Evolutionary conservation across 1,284 basidiomycete genomes (phyloP), one percentile per base, ranked within the genome.

Genomic region (Cronartium quercuum): DNA sequence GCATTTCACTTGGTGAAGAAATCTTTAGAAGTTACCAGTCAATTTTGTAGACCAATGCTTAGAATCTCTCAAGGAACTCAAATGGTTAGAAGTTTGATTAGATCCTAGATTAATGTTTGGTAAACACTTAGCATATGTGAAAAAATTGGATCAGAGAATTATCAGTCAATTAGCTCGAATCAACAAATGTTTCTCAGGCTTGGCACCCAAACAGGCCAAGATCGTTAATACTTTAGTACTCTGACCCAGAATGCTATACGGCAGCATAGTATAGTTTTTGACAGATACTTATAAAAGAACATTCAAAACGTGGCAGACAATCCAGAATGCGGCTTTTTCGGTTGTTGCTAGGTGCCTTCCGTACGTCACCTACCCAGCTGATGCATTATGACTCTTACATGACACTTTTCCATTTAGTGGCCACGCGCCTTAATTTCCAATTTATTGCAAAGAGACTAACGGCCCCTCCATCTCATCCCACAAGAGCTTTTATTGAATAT

Each of bases 71-170:
- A 24, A 51, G 21, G 15, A 40, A 7, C 10, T 47, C 6, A 47
- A 47, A 44, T 44, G 64, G 64, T 42, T 66, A 9, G 64, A 42
- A 41, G 64, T 66, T 29, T 66, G 64, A 42, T 21, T 66, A 6
- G 64, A 66, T 29, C 3, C 37, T 9, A 66, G 47, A 29, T 42
- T 66, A 6, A 15, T 13, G 24, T 67, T 67, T 24, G 18, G 35
- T 1, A 6, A 15, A 3, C 44, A 67, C 13, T 18, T 67, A 3
- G 3, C 47, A 7, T n/a, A 55, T n/a, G 24, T 55, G 7, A 55
- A 67, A 24, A 47, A 55, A 35, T 6, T 35, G 42, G 42, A 18
- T 18, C 9, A 44, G 9, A 9, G 9, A 9, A 44, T 18, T 44
- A 44, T 44, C 9, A 9, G 18, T 18, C 42, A 44, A 44, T 18